A percentile compares a stretch with the other conserved stretches of the same genome.
These are phyloP conservation scores for Crithidia thermophila DNA, from an alignment of 208 protist genomes.

Conservation along the genomic window DNA sequence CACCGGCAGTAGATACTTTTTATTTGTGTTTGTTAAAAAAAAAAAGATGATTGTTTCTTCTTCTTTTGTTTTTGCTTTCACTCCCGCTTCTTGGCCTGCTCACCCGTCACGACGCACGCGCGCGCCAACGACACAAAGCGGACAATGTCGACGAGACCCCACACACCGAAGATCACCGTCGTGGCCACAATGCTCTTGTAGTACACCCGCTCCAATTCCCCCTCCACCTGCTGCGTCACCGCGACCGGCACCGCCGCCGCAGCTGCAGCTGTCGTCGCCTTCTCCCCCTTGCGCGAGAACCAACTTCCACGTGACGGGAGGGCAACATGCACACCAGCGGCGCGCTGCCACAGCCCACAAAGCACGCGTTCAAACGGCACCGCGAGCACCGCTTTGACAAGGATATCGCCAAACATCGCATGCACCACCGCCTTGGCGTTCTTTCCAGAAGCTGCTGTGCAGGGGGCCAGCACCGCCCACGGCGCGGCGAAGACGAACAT, in stretches of 20 bases:
- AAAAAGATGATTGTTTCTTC: background rate
- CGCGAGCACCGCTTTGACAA: constrained; percentile 36
- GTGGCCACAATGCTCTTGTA: constrained; percentile 22
- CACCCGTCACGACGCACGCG: background rate
- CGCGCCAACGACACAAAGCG: constrained; percentile 10
- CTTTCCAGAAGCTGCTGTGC: constrained; percentile 6
- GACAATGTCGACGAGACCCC: constrained; percentile 14
- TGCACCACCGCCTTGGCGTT: constrained; percentile 18
- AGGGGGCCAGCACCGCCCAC: constrained; percentile 35
- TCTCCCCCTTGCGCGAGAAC: too few relatives aligned
- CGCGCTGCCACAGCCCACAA: constrained; percentile 27
- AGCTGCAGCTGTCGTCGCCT: background rate
- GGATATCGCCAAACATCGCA: constrained; percentile 26
- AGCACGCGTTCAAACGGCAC: constrained; percentile 39
- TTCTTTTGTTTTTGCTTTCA: background rate
- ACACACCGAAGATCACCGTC: constrained; percentile 16
- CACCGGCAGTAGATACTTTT: too few relatives aligned
- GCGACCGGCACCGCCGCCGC: background rate
- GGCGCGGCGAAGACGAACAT: constrained; percentile 33
- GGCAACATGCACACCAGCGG: constrained; percentile 16
- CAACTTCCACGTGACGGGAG: constrained; percentile 4
- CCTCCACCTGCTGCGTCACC: constrained; percentile 25
- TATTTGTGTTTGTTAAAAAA: too few relatives aligned
- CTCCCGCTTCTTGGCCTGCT: background rate
- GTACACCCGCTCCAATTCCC: constrained; percentile 31